A percentile compares a stretch with the other conserved stretches of the same genome.
Conservation (phyloP, 176 grass and related monocot genomes). For the Hordeum marinum region DNA sequence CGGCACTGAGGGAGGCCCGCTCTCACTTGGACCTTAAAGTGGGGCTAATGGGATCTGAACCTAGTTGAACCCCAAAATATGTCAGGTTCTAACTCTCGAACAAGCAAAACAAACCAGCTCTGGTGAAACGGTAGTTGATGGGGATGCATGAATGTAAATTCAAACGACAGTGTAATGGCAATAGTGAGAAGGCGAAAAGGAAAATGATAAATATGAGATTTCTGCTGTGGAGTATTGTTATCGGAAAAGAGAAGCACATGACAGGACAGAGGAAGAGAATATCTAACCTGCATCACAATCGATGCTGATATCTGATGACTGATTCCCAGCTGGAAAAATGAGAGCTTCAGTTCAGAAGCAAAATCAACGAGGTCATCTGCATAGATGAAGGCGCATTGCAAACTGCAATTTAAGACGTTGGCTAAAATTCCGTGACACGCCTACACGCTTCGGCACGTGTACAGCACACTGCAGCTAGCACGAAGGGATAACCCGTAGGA, state of each 20-base stretch:
- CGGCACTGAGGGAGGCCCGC: not conserved
- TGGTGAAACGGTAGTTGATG: not conserved
- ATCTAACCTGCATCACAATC: slow-evolving; percentile 85
- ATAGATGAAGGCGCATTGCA: not conserved
- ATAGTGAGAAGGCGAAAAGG: not conserved
- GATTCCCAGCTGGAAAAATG: slow-evolving; percentile 93
- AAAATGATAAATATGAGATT: not conserved
- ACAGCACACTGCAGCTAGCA: not conserved
- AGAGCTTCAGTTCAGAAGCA: slow-evolving; percentile 80
- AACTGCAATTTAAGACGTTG: not conserved
- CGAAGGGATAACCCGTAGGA: not conserved
- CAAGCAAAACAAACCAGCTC: not conserved
- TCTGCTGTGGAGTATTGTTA: not conserved
- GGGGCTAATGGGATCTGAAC: not conserved
- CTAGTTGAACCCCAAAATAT: not conserved
- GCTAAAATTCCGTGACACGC: not conserved
- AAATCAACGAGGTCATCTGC: slow-evolving; percentile 87
- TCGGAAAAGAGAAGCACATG: not conserved
- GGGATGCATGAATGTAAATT: not conserved
- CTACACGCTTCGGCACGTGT: not conserved
- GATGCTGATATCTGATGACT: slow-evolving; percentile 94
- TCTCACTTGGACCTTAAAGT: not conserved
- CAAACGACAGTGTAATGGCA: not conserved
- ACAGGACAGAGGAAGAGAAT: not conserved
- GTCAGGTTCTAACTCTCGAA: not conserved